Base-by-base conservation (phyloP, 805 yeast genomes). In the Saturnispora dispora region DNA sequence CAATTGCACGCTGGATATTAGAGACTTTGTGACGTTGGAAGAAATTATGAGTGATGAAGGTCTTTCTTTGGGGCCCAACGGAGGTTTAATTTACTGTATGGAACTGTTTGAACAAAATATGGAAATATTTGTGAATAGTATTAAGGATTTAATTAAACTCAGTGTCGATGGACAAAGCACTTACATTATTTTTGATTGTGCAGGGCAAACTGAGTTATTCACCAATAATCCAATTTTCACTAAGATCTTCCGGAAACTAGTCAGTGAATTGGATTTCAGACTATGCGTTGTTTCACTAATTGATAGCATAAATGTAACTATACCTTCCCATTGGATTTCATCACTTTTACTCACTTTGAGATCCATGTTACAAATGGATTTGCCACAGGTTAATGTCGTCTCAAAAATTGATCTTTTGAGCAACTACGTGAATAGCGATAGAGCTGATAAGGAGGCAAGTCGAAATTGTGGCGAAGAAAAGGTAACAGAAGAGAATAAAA, bases 181-280 rank as follows among this genome's bases (percentile, higher is more conserved):
- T 39, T 88, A 88, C 57, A 65, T 88, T 11, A 71, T 88, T 4
- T 86, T 88, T 68, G 96, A 88, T 65, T 87, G 95, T 62, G 96
- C 97, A 1, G 99, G 99, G 1, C 99, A 93, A 65, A 93, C 89
- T 1, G 99, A 93, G 64, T 75, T 93, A 15, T 93, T 87, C 68
- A 93, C 99, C 3, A 95, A 87, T 62, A 95, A 88, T 60, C 77
- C 82, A 1, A 82, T 96, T 0, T 69, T 95, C 42, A 75, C 74
- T 41, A 72, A 72, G 48, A 83, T 93, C 5, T 87, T 90, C 66
- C 76, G 77, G 54, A 73, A 65, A 45, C 69, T 93, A 44, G 82
- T 80, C 53, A 80, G 80, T 47, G 75, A 77, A 57, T 64, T 82
- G 17, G 89, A 82, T 54, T 75, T 88, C 59, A 72, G 98, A 48